phyloP scores from a whole-genome alignment of 148 eudicot species.

The Rhododendron mucronatum region DNA sequence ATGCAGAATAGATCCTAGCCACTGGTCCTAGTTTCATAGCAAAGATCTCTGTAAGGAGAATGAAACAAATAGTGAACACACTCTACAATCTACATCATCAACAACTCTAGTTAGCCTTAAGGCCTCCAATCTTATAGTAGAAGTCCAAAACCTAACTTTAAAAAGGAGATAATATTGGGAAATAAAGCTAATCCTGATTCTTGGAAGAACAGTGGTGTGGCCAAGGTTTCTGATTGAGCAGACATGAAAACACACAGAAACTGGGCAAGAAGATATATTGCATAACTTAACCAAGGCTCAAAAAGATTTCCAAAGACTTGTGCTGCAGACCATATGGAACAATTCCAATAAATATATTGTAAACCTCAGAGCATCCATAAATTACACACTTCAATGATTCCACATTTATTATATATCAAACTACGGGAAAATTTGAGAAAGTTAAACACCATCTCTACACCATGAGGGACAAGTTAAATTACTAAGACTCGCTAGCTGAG shows the following conservation, averaged over 20 bases:
- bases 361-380: background rate
- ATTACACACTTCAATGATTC: background rate
- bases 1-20: background rate
- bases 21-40: background rate
- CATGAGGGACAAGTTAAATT: background rate
- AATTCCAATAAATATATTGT: background rate
- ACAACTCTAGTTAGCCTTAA: background rate
- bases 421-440: background rate
- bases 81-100: background rate
- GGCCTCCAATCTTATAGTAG: background rate
- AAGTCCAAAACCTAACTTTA: background rate
- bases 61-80: background rate
- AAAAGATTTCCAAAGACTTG: background rate
- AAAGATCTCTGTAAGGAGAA: background rate
- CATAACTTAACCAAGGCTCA: background rate
- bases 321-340: background rate
- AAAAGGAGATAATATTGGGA: no score
- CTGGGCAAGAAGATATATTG: background rate
- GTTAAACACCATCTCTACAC: background rate
- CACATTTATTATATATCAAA: slow-evolving; percentile 1
- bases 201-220: background rate
- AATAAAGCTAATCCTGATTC: background rate
- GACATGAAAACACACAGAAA: background rate
- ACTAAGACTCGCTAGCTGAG: slow-evolving; percentile 56
- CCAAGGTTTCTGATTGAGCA: background rate